Evolutionary conservation across 139 green algal genomes (phyloP).

Genomic region (Trebouxia sp.): DNA sequence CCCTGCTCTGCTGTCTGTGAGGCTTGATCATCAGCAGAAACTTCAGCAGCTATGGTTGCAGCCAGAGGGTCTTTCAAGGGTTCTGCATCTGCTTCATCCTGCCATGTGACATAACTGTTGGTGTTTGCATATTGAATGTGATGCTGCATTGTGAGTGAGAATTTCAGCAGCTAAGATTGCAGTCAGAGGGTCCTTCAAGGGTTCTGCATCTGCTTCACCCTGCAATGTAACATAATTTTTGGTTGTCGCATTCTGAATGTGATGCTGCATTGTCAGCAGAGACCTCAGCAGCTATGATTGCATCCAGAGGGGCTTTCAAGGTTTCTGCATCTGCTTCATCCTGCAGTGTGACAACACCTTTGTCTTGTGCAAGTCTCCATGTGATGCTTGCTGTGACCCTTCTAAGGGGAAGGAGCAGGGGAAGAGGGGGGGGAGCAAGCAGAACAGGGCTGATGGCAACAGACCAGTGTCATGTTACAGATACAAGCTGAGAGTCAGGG

Average conservation of each 20-base stretch:
- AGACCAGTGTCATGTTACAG: too few relatives aligned
- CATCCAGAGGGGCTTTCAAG: constrained; percentile 3
- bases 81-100: too few relatives aligned
- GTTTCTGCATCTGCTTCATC: background rate
- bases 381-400: too few relatives aligned
- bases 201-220: background rate
- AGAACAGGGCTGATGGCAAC: too few relatives aligned
- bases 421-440: too few relatives aligned
- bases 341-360: too few relatives aligned
- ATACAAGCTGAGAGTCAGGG: too few relatives aligned
- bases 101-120: too few relatives aligned
- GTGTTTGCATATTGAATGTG: background rate
- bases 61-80: background rate
- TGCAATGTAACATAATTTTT: background rate
- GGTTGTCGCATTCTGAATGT: background rate
- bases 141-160: background rate
- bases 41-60: background rate
- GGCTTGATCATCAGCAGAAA: background rate
- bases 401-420: too few relatives aligned
- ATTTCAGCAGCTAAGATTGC: background rate
- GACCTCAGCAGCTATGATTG: background rate
- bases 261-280: background rate
- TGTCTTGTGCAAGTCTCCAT: too few relatives aligned
- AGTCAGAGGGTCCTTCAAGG: background rate
- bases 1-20: background rate